Evolutionary conservation across 1,284 basidiomycete species (phyloP), one percentile per base, ranked within the genome.

Genomic region (Trametes polyzona): DNA sequence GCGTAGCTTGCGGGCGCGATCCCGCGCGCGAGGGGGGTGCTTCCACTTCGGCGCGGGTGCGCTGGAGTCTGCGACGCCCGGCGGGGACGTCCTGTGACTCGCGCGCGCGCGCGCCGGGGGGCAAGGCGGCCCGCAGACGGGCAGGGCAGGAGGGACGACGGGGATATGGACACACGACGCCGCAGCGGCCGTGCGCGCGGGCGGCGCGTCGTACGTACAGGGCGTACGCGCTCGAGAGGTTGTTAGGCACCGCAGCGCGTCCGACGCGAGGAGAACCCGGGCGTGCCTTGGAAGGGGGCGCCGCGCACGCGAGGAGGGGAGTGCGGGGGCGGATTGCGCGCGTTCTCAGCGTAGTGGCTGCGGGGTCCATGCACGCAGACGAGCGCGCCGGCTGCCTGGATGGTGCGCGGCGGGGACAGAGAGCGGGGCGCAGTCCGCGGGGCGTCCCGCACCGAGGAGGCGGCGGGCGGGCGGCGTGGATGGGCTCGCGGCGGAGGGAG

Each of bases 191-290:
- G 42, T 19, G n/a, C 17, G 42, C 11, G 17, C 27, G 26, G 9
- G 26, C 41, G 30, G 10, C 10, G 30, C 9, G 30, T 16, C 30
- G 24, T 21, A 30, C 26, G 42, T 19, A 29, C 24, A 26, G 4
- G 16, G 24, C 27, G 46, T 12, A 37, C 3, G 37, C 10, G 19
- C 19, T 11, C 17, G 44, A n/a, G 44, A 24, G 44, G 29, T 23
- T 33, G 36, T 33, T 41, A 54, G 52, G 52, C 52, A 47, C 52
- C 52, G 52, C 52, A 54, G 52, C 30, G 44, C 52, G 52, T 40
- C 52, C 52, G 52, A 54, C 35, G 52, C 52, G 52, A 54, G 46
- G 9, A 54, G 52, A 54, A 54, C 23, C 12, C 23, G 11, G 43
- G 30, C 1, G 30, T 27, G 29, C 29, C 37, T n/a, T 16, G 49